These are phyloP conservation scores for Cyberlindnera lachancei DNA, from an alignment of 805 yeast species.

Conservation along the genomic window DNA sequence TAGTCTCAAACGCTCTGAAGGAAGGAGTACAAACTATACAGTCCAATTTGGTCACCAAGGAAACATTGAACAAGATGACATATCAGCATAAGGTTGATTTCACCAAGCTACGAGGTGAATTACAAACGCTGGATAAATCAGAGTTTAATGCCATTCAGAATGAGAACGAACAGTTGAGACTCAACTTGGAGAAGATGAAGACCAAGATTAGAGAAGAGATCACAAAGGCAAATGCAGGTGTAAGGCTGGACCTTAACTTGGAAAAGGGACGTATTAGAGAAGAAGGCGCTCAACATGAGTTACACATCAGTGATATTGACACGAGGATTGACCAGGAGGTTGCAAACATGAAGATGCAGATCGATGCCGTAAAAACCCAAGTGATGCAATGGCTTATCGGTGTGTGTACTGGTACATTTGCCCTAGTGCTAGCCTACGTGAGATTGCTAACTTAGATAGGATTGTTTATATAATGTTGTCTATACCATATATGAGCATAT, in stretches of 20 bases:
- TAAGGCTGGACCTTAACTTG: slow-evolving; percentile 79
- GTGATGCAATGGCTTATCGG: slow-evolving; percentile 98
- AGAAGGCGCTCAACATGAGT: slow-evolving; percentile 86
- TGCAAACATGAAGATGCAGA: slow-evolving; percentile 89
- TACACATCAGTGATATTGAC: slow-evolving; percentile 90
- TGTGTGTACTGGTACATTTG: slow-evolving; percentile 97
- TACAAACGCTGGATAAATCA: slow-evolving; percentile 78
- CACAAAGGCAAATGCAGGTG: slow-evolving; percentile 83
- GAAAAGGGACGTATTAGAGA: slow-evolving; percentile 96
- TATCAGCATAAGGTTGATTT: slow-evolving; percentile 96
- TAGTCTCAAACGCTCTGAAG: slow-evolving; percentile 66
- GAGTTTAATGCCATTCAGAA: slow-evolving; percentile 77
- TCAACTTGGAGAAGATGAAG: slow-evolving; percentile 80
- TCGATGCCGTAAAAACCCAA: slow-evolving; percentile 91
- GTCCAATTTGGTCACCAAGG: slow-evolving; percentile 76
- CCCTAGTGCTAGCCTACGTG: slow-evolving; percentile 85
- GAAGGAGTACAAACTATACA: slow-evolving; percentile 75
- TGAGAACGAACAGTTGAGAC: slow-evolving; percentile 78
- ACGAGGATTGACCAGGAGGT: slow-evolving; percentile 94
- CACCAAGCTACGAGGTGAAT: slow-evolving; percentile 87
- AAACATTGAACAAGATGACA: slow-evolving; percentile 72
- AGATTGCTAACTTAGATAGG: slow-evolving; percentile 53
- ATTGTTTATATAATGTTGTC: not conserved
- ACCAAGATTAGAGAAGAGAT: slow-evolving; percentile 86
- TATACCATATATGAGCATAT: not conserved